A percentile compares a stretch with the other conserved stretches of the same genome.
These are phyloP conservation scores for Canavalia gladiata DNA, from an alignment of 306 rosid genomes.

Conservation along the genomic window DNA sequence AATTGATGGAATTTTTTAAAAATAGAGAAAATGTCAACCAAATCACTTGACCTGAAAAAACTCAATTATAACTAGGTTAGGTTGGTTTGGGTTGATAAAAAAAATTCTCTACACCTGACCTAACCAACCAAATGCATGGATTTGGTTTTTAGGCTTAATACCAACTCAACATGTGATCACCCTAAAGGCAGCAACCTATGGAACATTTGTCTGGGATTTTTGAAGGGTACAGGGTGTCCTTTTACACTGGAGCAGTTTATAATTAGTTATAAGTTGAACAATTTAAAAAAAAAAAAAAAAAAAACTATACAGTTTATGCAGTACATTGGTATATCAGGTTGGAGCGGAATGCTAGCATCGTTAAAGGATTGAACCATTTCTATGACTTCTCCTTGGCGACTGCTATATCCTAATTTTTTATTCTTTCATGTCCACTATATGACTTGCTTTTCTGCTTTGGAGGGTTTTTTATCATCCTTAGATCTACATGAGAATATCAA, in stretches of 20 bases:
- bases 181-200: not conserved
- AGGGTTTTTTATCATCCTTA: constrained; percentile 8
- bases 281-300: no score
- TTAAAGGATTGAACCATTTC: not conserved
- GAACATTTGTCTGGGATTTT: not conserved
- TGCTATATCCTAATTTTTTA: not conserved
- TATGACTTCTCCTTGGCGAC: not conserved
- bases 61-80: not conserved
- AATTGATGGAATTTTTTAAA: not conserved
- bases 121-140: not conserved
- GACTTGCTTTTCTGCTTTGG: not conserved
- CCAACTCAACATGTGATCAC: not conserved
- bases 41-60: not conserved
- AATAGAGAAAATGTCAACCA: not conserved
- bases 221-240: not conserved
- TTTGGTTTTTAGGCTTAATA: not conserved
- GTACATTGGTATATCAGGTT: not conserved
- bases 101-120: not conserved
- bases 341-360: not conserved
- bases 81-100: not conserved
- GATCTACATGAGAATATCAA: not conserved
- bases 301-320: not conserved
- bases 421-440: not conserved
- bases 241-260: not conserved
- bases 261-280: not conserved